Evolutionary conservation across 352 stramenopile genomes (phyloP).

Genomic region (Phytopythium boreale): DNA sequence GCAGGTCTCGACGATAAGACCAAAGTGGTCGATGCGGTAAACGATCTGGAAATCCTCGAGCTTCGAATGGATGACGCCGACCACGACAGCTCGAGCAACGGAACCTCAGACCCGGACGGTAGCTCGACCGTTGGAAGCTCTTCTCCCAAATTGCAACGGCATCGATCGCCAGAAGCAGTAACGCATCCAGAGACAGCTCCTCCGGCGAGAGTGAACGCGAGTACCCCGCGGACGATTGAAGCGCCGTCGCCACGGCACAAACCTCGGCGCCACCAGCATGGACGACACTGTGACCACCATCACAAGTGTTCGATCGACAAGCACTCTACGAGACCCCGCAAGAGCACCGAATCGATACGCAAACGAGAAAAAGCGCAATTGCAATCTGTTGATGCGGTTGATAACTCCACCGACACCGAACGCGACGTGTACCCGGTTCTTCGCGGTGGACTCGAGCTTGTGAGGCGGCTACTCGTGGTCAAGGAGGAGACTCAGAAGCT

Average conservation of each 20-base stretch:
- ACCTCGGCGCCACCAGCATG: neutral
- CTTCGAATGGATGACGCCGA: conserved; percentile 9
- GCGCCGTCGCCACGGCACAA: neutral
- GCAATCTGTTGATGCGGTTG: neutral
- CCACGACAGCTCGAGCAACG: neutral
- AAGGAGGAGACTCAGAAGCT: conserved; percentile 6
- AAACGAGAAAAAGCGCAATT: neutral
- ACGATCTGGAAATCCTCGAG: conserved; percentile 36
- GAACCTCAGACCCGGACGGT: neutral
- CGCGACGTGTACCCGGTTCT: neutral
- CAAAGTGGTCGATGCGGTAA: conserved; percentile 15
- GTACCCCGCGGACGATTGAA: neutral
- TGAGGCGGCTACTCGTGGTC: conserved; percentile 3
- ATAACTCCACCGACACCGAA: neutral
- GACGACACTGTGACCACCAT: neutral
- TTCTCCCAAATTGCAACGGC: neutral
- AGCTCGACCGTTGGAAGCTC: neutral
- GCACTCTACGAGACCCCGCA: too few species aligned
- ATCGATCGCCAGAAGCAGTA: neutral
- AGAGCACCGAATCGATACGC: neutral
- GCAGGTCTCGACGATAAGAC: conserved; percentile 13
- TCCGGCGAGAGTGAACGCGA: neutral
- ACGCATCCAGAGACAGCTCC: neutral
- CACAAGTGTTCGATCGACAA: neutral
- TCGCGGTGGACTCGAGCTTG: conserved; percentile 5